Evolutionary conservation across 2,329 filamentous ascomycete genomes (phyloP), one percentile per base, ranked within the genome.

Genomic region (Aspergillus neotritici): DNA sequence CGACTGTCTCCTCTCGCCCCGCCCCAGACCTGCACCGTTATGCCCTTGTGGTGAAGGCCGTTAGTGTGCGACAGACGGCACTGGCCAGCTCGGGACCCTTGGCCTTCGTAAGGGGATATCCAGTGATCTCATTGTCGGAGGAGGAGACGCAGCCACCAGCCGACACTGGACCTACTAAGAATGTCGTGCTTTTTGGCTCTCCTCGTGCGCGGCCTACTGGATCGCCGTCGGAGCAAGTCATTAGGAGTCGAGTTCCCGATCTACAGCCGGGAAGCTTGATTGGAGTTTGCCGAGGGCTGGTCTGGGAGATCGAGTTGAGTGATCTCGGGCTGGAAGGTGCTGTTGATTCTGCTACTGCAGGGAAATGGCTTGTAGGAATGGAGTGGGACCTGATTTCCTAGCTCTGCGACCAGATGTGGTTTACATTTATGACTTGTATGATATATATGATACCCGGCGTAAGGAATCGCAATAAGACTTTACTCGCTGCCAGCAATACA

Each of bases 321-420:
- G 36, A 36, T 9, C n/a, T 34, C 13, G 34, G 40, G 14, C 31
- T 37, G 13, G 11, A 37, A 4, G 8, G 7, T 13, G 33, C 16
- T n/a, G 8, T 17, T 11, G 37, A 32, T 11, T 5, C 14, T 28
- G 25, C 16, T 17, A 28, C 33, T 31, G 17, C 50, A 28, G 52
- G 56, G 21, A 54, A 44, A 17, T 70, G 67, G 64, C 48, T 64
- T 11, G 58, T 70, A 15, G 60, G 56, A 15, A 58, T 66, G 54
- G 64, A 69, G 46, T 70, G 67, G 67, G 64, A 68, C 45, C 34
- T 69, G n/a, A 21, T 62, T 21, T 41, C 36, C n/a, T 43, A 17
- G 37, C 33, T 34, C 25, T 25, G 21, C 7, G 21, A 25, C 21
- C 5, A 25, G 21, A 9, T 25, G 21, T 8, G 21, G 21, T 25